Percentiles rank a stretch among this genome's conserved stretches.
phyloP scores from a whole-genome alignment of 495 filamentous ascomycete species.

The Neurospora cerealis region DNA sequence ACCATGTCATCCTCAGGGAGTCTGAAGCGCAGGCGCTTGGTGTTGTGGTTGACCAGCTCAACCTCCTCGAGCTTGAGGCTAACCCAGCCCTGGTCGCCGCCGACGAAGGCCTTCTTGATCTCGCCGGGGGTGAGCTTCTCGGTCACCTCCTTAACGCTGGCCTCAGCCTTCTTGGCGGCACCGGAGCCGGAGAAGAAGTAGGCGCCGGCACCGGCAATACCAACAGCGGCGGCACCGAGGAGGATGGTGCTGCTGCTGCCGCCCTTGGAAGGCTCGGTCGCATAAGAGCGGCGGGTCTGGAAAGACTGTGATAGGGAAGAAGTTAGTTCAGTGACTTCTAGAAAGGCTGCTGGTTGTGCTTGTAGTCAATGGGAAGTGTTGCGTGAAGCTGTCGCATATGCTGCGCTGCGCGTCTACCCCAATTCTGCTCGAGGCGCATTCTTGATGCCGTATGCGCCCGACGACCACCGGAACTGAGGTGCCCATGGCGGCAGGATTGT shows the following conservation, averaged over 20 bases:
- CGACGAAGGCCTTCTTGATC: slow-evolving; percentile 58
- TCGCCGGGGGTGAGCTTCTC: slow-evolving; percentile 12
- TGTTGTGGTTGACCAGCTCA: slow-evolving; percentile 75
- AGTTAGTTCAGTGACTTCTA: background rate
- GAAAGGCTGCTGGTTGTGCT: background rate
- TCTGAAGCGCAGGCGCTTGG: slow-evolving; percentile 75
- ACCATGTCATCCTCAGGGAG: slow-evolving; percentile 77
- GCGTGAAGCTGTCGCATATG: background rate
- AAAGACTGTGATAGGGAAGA: slow-evolving; percentile 4
- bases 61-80: slow-evolving; percentile 69
- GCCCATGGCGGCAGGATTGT: background rate
- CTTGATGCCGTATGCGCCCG: background rate
- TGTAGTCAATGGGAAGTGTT: slow-evolving; percentile 3
- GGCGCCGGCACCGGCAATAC: slow-evolving; percentile 40
- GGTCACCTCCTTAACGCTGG: slow-evolving; percentile 35
- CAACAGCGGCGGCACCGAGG: slow-evolving; percentile 28
- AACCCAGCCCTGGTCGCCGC: slow-evolving; percentile 80
- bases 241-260: slow-evolving; percentile 31
- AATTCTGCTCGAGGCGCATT: background rate
- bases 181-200: slow-evolving; percentile 41
- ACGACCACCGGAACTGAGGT: background rate
- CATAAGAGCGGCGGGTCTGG: slow-evolving; percentile 35
- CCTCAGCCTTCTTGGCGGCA: slow-evolving; percentile 37
- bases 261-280: slow-evolving; percentile 35
- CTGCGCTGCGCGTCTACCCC: background rate